These are phyloP conservation scores for Saccharomycopsis sp. DNA, from an alignment of 805 yeast species.

Conservation along the genomic window DNA sequence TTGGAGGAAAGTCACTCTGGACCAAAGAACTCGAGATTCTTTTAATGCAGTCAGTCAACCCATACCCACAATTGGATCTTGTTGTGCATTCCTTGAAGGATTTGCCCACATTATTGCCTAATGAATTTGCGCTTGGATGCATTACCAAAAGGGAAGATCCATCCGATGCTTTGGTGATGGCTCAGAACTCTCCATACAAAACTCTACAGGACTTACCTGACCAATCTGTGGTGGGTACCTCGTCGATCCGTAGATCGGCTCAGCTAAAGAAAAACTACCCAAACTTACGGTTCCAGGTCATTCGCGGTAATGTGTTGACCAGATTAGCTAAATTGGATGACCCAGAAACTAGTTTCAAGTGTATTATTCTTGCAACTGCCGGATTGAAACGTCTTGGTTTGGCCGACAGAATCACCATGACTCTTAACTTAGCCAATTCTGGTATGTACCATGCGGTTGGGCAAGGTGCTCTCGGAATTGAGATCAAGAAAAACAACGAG, in stretches of 20 bases:
- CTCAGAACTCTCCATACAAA: constrained; percentile 53
- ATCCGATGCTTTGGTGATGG: constrained; percentile 84
- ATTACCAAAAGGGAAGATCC: constrained; percentile 86
- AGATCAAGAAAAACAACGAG: constrained; percentile 67
- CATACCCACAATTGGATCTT: constrained; percentile 66
- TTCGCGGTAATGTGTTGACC: constrained; percentile 81
- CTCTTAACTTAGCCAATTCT: constrained; percentile 48
- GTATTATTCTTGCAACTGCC: constrained; percentile 87
- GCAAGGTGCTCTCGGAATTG: constrained; percentile 96
- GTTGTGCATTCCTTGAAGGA: constrained; percentile 93
- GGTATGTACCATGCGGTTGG: constrained; percentile 96
- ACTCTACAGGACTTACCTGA: constrained; percentile 68
- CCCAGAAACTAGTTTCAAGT: constrained; percentile 52
- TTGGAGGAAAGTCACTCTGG: constrained; percentile 96
- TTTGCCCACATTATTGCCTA: constrained; percentile 85
- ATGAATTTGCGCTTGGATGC: constrained; percentile 84
- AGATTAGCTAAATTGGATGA: constrained; percentile 77
- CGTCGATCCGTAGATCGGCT: constrained; percentile 89
- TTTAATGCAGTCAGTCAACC: constrained; percentile 55
- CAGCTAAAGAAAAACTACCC: constrained; percentile 80
- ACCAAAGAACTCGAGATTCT: constrained; percentile 88
- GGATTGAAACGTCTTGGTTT: constrained; percentile 74
- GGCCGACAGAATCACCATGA: constrained; percentile 67
- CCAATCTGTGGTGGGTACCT: constrained; percentile 88
- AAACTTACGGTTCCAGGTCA: constrained; percentile 67